A percentile compares a stretch with the other conserved stretches of the same genome.
These are phyloP conservation scores for Mycena vulgaris DNA, from an alignment of 768 basidiomycete genomes.

Conservation along the genomic window DNA sequence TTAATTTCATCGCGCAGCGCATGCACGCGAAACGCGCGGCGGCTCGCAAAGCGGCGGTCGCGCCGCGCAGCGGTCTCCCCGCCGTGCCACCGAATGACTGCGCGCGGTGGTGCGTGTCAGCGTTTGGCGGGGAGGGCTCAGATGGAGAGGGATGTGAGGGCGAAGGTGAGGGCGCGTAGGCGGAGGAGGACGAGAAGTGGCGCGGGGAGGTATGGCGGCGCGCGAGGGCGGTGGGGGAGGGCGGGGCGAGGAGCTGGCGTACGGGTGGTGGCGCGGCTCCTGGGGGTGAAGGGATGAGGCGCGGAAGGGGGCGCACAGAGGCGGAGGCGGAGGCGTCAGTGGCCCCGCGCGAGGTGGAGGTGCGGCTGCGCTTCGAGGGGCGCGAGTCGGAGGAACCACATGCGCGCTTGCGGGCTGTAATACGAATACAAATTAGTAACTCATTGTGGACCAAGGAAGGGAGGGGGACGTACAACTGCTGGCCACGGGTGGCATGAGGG, in stretches of 20 bases:
- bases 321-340: neutral
- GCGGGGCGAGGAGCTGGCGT: slow-evolving; percentile 28
- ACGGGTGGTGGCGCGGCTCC: neutral
- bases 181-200: neutral
- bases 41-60: slow-evolving; percentile 32
- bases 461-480: slow-evolving; percentile 4
- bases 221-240: slow-evolving; percentile 27
- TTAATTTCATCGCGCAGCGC: slow-evolving; percentile 3
- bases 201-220: slow-evolving; percentile 34
- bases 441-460: neutral
- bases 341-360: neutral
- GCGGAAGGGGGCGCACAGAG: neutral
- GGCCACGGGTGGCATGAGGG: too few relatives aligned
- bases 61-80: slow-evolving; percentile 14
- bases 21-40: slow-evolving; percentile 33
- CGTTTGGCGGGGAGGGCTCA: neutral
- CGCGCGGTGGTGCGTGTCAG: slow-evolving; percentile 5
- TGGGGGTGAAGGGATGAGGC: too few relatives aligned
- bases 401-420: slow-evolving; percentile 26
- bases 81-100: slow-evolving; percentile 6
- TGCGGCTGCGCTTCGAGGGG: slow-evolving; percentile 33
- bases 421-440: neutral
- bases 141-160: slow-evolving; percentile 10
- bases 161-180: neutral
- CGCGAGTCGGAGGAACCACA: slow-evolving; percentile 14